Evolutionary conservation across 345 rosid species (phyloP), one percentile per base, ranked within the genome.

Genomic region (Excoecaria agallocha): DNA sequence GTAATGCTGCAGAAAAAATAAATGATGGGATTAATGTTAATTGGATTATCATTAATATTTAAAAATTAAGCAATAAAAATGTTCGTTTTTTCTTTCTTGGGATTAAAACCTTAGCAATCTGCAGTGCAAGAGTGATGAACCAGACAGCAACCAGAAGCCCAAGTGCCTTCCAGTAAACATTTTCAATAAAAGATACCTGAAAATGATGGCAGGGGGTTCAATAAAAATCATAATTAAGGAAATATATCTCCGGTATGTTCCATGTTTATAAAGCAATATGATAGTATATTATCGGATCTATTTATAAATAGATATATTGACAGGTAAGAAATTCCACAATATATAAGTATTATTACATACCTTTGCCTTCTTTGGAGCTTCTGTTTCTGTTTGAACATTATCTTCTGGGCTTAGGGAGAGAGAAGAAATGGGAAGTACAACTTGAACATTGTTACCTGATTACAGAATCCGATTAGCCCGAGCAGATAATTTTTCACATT

Each of bases 171-270:
- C 90, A 85, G 12, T 8, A 24, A 43, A 85, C 77, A 50, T 87
- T 87, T 54, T 87, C 82, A 19, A 75, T 22, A 76, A 87, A 8
- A 41, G 87, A 69, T 35, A 85, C 87, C 90, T 87, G 76, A 19
- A 19, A 66, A 30, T 30, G 30, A 30, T 30, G 30, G 30, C 30
- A 30, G 30, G 30, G 30, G 1, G 30, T 30, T 30, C 24, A 37
- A 35, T 56, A 5, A 70, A 56, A 9, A 39, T n/a, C 20, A 43
- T 30, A 30, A 30, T 30, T 30, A 30, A 30, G 30, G 30, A 30
- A 30, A 30, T 30, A 30, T 30, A 0, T 30, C 30, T 30, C 30
- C 30, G 30, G 30, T 30, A 30, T 30, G 30, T 30, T 30, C 30
- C 30, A 30, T 30, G 30, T 30, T 30, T 30, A 30, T 30, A 30